Base-by-base conservation (phyloP, 2,329 filamentous ascomycete species). In the Alternaria longipes region DNA sequence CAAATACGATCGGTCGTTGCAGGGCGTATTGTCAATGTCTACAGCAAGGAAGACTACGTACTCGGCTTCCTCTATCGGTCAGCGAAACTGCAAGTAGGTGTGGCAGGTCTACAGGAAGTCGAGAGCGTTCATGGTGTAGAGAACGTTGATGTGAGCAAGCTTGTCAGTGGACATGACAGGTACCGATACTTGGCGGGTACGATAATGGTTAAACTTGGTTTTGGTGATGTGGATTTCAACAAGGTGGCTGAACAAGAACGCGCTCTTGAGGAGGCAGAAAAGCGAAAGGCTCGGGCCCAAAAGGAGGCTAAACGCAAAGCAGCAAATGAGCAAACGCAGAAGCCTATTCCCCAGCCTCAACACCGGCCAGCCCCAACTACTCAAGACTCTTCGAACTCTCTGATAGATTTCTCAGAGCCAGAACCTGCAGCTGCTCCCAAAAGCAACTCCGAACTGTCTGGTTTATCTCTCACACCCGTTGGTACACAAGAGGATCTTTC, bases 1-100 rank as follows among this genome's bases (percentile, higher is more conserved):
- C 83, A 87, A 44, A 88, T 97, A 67, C 88, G 92, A 24, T 88
- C 87, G 46, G 92, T 94, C 0, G 92, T 96, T 1, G 87, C 90
- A 0, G 93, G 92, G 3, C 87, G 91, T 60, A 84, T 97, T 9
- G 90, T 96, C 66, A 97, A 97, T 70, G 91, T 94, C 8, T 97
- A 90, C 78, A 94, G 91, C 4, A 87, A 90, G 52, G 94, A 95
- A 64, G 93, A 97, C 78, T 91, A 92, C 71, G 88, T 97, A 32
- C 86, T 97, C 0, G 93, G 89, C 1, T 94, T 97, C 73, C 83
- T 97, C 12, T 97, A 97, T 76, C 88, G 93, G 26, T 89, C 91
- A 8, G 92, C 91, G 45, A 93, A 90, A 64, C 86, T 96, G 34
- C 90, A 94, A 65, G 85, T 91, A 45, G 93, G 93, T 5, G 88